These are phyloP conservation scores for Crithidia expoeki DNA, from an alignment of 208 protist species.

Conservation along the genomic window DNA sequence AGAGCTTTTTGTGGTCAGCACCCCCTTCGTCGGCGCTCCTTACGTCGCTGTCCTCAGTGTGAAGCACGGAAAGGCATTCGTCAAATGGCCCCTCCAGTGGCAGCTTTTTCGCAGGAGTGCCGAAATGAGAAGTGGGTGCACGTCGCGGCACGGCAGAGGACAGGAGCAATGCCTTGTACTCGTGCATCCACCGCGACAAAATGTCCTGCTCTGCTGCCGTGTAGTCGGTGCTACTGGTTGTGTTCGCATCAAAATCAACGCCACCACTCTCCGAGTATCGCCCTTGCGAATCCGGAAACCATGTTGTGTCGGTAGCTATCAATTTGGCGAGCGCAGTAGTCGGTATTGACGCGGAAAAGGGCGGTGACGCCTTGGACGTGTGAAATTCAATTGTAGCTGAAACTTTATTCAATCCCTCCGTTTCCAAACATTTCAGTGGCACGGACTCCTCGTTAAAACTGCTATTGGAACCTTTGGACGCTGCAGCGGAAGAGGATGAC, in stretches of 20 bases:
- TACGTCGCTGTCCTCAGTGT: not conserved
- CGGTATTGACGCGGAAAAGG: not conserved
- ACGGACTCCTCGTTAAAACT: too few relatives aligned
- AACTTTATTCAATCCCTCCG: not conserved
- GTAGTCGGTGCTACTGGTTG: not conserved
- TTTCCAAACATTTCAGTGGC: too few relatives aligned
- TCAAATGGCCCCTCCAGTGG: slow-evolving; percentile 8
- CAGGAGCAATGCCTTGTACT: slow-evolving; percentile 30
- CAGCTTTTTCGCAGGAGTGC: not conserved
- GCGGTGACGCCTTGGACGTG: not conserved
- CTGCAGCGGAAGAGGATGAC: not conserved
- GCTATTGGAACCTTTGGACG: not conserved
- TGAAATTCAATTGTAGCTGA: too few relatives aligned
- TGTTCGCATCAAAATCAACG: not conserved
- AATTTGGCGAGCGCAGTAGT: too few relatives aligned
- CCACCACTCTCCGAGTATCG: not conserved
- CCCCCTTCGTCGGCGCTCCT: not conserved
- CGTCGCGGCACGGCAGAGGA: slow-evolving; percentile 25
- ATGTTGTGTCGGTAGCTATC: not conserved
- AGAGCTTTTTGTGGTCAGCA: not conserved
- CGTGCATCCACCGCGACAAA: slow-evolving; percentile 18
- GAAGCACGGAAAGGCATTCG: not conserved
- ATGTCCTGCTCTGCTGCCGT: slow-evolving; percentile 13
- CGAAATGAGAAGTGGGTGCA: not conserved
- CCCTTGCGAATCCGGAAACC: not conserved